Percentiles rank a stretch among this genome's conserved stretches.
Conservation (phyloP, 1,139 yeast genomes). For the Pichia kudriavzevii region DNA sequence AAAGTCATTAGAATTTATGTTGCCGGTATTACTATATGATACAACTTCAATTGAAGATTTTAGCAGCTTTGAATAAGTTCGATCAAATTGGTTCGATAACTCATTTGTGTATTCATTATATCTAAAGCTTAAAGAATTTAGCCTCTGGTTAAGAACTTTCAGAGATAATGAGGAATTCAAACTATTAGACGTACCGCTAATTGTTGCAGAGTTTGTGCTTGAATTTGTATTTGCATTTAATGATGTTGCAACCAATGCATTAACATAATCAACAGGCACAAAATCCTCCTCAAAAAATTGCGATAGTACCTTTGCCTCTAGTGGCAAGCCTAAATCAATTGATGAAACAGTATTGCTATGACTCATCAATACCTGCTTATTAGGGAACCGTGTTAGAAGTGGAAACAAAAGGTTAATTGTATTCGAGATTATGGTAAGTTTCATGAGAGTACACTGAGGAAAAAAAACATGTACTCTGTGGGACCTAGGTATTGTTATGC, state of each 20-base stretch:
- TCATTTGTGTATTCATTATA: conserved; percentile 57
- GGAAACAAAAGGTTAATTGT: no score
- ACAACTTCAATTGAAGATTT: conserved; percentile 33
- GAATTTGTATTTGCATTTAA: conserved; percentile 10
- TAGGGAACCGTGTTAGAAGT: no score
- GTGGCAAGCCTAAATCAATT: conserved; percentile 11
- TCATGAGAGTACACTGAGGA: no score
- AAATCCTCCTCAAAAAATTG: conserved; percentile 44
- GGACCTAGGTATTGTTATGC: no score
- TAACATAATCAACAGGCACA: conserved; percentile 43
- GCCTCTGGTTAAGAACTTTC: conserved; percentile 31
- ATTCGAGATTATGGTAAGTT: no score
- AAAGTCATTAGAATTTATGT: neutral
- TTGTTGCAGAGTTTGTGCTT: conserved; percentile 7
- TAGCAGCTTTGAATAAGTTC: conserved; percentile 38
- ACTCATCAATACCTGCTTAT: no score
- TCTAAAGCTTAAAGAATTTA: conserved; percentile 43
- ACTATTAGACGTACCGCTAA: conserved; percentile 18
- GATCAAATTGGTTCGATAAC: conserved; percentile 43
- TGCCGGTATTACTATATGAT: conserved; percentile 24
- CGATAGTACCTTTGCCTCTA: conserved; percentile 30
- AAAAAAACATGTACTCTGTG: no score
- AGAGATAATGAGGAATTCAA: conserved; percentile 25
- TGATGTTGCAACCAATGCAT: conserved; percentile 34
- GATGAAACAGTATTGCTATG: conserved; percentile 1